Percentiles rank a stretch among this genome's conserved stretches.
These are phyloP conservation scores for Pleurozium schreberi DNA, from an alignment of 225 moss, liverwort and hornwort genomes.

Conservation along the genomic window DNA sequence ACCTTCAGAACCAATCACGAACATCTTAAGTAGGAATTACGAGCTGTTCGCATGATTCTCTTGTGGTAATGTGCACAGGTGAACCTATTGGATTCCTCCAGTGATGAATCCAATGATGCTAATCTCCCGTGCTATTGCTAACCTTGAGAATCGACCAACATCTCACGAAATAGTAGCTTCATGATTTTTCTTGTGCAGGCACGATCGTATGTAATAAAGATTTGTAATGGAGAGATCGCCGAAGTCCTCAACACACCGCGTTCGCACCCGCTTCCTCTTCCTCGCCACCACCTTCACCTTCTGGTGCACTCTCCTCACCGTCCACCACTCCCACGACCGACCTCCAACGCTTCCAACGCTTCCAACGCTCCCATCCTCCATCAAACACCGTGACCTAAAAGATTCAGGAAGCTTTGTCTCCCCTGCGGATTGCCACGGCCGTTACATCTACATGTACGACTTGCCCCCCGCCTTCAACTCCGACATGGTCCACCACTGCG, in stretches of 20 bases:
- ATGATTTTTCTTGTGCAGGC: neutral
- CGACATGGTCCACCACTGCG: neutral
- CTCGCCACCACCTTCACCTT: constrained; percentile 16
- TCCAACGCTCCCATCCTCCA: neutral
- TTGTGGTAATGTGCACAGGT: neutral
- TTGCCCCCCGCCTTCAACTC: constrained; percentile 44
- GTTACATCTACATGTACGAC: constrained; percentile 52
- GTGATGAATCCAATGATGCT: neutral
- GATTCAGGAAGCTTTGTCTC: neutral
- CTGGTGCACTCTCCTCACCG: constrained; percentile 49
- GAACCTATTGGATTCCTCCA: neutral
- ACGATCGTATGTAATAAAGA: neutral
- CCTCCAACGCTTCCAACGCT: neutral
- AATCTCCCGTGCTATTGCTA: neutral
- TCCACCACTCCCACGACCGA: constrained; percentile 14
- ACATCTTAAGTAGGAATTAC: neutral
- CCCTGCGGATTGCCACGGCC: constrained; percentile 31
- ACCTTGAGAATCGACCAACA: neutral
- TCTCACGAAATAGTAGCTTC: neutral
- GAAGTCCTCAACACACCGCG: neutral
- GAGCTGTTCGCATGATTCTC: neutral
- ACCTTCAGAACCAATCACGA: neutral
- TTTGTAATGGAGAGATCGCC: constrained; percentile 2
- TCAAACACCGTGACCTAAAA: neutral
- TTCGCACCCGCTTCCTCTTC: constrained; percentile 37